phyloP scores from a whole-genome alignment of 805 yeast species.

The Yarrowia sp. region DNA sequence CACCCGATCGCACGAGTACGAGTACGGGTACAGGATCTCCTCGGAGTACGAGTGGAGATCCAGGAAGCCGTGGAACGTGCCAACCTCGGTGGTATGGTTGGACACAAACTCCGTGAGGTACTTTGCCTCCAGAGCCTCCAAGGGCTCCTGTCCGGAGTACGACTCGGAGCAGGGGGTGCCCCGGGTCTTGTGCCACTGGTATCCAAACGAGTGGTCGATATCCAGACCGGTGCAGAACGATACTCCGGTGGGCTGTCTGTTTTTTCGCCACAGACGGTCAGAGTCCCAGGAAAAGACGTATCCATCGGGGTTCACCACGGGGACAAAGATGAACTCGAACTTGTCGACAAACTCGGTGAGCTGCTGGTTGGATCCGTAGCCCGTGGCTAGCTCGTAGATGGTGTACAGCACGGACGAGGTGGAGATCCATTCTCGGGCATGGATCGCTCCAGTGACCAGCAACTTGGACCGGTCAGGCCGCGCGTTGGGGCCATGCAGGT shows the following conservation, averaged over 20 bases:
- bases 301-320: conserved; percentile 90
- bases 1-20: conserved; percentile 66
- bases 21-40: conserved; percentile 78
- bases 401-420: conserved; percentile 65
- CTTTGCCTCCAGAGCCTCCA: conserved; percentile 60
- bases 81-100: conserved; percentile 34
- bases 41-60: conserved; percentile 86
- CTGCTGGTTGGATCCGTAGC: conserved; percentile 35
- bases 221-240: conserved; percentile 79
- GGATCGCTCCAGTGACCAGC: conserved; percentile 79
- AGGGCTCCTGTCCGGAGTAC: conserved; percentile 71
- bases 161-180: conserved; percentile 72
- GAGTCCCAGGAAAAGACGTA: conserved; percentile 76
- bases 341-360: conserved; percentile 51
- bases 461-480: conserved; percentile 55
- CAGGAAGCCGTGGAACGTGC: conserved; percentile 62
- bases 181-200: conserved; percentile 53
- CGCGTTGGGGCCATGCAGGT: conserved; percentile 45
- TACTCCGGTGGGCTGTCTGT: conserved; percentile 69
- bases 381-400: conserved; percentile 47
- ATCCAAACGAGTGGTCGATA: conserved; percentile 76
- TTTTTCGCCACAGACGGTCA: conserved; percentile 87
- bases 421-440: conserved; percentile 89
- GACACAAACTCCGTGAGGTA: conserved; percentile 30
- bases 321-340: conserved; percentile 72